Conservation (phyloP, 495 filamentous ascomycete species). For the Echria macrotheca region DNA sequence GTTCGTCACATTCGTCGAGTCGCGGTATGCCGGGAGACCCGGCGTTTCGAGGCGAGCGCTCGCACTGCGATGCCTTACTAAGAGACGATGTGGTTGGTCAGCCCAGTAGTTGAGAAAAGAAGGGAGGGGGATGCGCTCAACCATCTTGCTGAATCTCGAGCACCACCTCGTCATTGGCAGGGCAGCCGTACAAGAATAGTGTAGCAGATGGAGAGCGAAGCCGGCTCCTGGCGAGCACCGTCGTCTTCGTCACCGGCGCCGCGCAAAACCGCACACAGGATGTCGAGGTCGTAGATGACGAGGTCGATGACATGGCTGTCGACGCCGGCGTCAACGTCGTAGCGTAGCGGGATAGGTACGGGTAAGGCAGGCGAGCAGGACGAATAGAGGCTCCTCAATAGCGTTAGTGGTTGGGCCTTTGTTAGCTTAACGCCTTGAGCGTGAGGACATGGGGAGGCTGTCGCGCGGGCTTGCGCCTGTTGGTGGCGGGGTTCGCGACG, state of each 20-base stretch:
- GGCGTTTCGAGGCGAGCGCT: not conserved
- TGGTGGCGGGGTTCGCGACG: constrained; percentile 2
- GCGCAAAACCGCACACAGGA: not conserved
- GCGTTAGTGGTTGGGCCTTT: constrained; percentile 1
- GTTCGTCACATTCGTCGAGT: constrained; percentile 1
- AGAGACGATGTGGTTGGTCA: constrained; percentile 1
- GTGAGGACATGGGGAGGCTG: constrained; percentile 1
- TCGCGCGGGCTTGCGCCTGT: constrained; percentile 4
- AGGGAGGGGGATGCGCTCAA: not conserved
- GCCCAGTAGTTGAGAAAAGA: constrained; percentile 1
- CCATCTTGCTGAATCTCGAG: constrained; percentile 1
- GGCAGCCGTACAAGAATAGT: not conserved
- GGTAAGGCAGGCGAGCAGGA: constrained; percentile 3
- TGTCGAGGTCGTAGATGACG: constrained; percentile 1
- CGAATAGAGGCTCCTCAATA: constrained; percentile 1
- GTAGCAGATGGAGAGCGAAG: constrained; percentile 1
- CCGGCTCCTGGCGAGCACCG: not conserved
- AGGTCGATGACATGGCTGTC: constrained; percentile 1
- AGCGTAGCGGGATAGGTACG: not conserved
- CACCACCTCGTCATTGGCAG: constrained; percentile 1
- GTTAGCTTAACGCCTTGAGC: not conserved
- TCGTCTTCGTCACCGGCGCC: not conserved
- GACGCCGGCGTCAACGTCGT: constrained; percentile 1
- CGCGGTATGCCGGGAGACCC: not conserved
- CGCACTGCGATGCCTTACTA: not conserved